Base-by-base conservation (phyloP, 2,329 filamentous ascomycete genomes). In the Fusarium verticillioides region DNA sequence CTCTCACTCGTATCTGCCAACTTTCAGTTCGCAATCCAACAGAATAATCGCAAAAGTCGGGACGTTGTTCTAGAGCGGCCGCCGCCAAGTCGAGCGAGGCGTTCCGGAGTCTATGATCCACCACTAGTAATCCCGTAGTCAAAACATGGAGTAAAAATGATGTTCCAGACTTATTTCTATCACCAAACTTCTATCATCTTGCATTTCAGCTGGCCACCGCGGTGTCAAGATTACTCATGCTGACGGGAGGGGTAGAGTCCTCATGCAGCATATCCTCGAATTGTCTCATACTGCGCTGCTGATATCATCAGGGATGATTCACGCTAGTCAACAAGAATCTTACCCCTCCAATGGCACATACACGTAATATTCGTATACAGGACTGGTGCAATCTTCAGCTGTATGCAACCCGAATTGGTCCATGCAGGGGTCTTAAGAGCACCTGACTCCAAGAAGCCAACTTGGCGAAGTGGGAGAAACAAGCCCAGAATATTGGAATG, bases 221-320 rank as follows among this genome's bases (percentile, higher is more conserved):
- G 11, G 10, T 19, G 4, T 3, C 28, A 19, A 50, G 11, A 18
- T 34, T 50, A 19, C 47, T 23, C 30, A 34, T 5, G 30, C 47
- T 50, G 47, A 50, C 47, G 1, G 8, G 21, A 23, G 30, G 5
- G 5, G 47, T 5, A 13, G 5, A 50, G 7, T 8, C 0, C 5
- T 3, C 3, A 3, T 12, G 21, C 7, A 13, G 16, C 8, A 50
- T 13, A 18, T 50, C 16, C 46, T 50, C 9, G 15, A 23, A 50
- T 23, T 7, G 7, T 23, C 10, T 5, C 8, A 23, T 5, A 18
- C 4, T 9, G 16, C 2, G 8, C 15, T 23, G 2, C 9, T 13
- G 15, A 9, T n/a, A 50, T 34, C 0, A 7, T 1, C 47, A 50
- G 30, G 28, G 47, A 34, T 50, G 5, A 23, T 13, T 15, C 0